phyloP scores from a whole-genome alignment of 2,329 filamentous ascomycete species.

The Dothideomycetidae sp. region DNA sequence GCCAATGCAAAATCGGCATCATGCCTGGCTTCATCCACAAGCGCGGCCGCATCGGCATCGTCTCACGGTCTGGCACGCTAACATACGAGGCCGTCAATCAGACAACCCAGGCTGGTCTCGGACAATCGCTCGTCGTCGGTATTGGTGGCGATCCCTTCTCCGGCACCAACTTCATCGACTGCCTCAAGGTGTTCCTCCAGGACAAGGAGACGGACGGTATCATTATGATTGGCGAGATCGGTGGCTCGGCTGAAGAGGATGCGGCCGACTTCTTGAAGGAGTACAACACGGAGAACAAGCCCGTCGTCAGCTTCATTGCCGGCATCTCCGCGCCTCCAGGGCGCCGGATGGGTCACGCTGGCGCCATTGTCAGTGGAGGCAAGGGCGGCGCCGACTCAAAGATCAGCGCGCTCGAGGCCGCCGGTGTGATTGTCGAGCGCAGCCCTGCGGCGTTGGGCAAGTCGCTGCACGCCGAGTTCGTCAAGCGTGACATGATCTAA shows the following conservation, averaged over 20 bases:
- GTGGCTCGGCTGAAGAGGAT: slow-evolving; percentile 93
- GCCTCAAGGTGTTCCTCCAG: slow-evolving; percentile 89
- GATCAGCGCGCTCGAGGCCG: slow-evolving; percentile 84
- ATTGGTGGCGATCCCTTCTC: slow-evolving; percentile 98
- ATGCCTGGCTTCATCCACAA: slow-evolving; percentile 99
- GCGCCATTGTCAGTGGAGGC: slow-evolving; percentile 92
- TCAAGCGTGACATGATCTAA: slow-evolving; percentile 90
- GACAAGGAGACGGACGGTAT: slow-evolving; percentile 96
- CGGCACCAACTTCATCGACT: slow-evolving; percentile 99
- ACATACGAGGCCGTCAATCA: slow-evolving; percentile 99
- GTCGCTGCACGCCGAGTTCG: slow-evolving; percentile 87
- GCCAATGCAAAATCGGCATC: slow-evolving; percentile 99
- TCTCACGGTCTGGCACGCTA: slow-evolving; percentile 92
- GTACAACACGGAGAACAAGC: slow-evolving; percentile 88
- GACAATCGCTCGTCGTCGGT: slow-evolving; percentile 94
- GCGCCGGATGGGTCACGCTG: slow-evolving; percentile 95
- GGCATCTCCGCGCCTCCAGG: slow-evolving; percentile 95
- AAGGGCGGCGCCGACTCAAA: slow-evolving; percentile 98
- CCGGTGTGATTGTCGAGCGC: slow-evolving; percentile 91
- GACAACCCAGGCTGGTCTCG: slow-evolving; percentile 90
- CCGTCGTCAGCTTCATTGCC: slow-evolving; percentile 94
- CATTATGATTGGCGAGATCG: slow-evolving; percentile 99
- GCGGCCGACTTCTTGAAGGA: slow-evolving; percentile 89
- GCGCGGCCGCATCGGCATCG: slow-evolving; percentile 95
- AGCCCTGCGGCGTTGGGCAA: slow-evolving; percentile 86